phyloP scores from a whole-genome alignment of 495 filamentous ascomycete species.

The Penicillium maclennaniae region DNA sequence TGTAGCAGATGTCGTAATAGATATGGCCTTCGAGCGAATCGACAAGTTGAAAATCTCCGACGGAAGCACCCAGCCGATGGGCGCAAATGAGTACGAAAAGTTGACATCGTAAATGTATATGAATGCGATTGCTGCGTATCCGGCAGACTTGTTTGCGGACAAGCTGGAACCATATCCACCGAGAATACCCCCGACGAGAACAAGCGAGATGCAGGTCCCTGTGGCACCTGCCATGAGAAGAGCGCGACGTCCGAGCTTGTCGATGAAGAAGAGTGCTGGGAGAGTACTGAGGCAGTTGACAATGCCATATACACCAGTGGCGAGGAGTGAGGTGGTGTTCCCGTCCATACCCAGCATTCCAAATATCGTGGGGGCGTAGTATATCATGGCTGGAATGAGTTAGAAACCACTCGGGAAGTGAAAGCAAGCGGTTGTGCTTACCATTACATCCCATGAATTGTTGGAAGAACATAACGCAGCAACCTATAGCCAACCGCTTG shows the following conservation, averaged over 20 bases:
- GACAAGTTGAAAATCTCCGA: slow-evolving; percentile 42
- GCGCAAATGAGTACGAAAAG: slow-evolving; percentile 58
- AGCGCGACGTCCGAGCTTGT: slow-evolving; percentile 66
- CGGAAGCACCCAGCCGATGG: slow-evolving; percentile 42
- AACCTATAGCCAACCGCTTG: slow-evolving; percentile 69
- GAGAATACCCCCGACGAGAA: slow-evolving; percentile 72
- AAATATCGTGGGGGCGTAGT: slow-evolving; percentile 77
- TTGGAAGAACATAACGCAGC: slow-evolving; percentile 76
- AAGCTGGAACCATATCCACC: slow-evolving; percentile 60
- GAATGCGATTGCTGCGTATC: slow-evolving; percentile 76
- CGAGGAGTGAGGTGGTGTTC: slow-evolving; percentile 65
- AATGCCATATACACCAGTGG: slow-evolving; percentile 77
- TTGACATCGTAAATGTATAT: slow-evolving; percentile 81
- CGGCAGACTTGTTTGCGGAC: slow-evolving; percentile 56
- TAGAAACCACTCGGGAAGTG: neutral
- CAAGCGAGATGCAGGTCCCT: slow-evolving; percentile 59
- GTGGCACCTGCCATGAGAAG: slow-evolving; percentile 44
- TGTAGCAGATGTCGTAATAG: slow-evolving; percentile 37
- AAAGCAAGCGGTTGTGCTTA: neutral
- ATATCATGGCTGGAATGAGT: slow-evolving; percentile 61
- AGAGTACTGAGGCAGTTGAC: slow-evolving; percentile 74
- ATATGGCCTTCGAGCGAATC: slow-evolving; percentile 37
- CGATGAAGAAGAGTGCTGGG: slow-evolving; percentile 70
- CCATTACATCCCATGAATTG: slow-evolving; percentile 65
- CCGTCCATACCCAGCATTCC: slow-evolving; percentile 57